Conservation (phyloP, 2,329 filamentous ascomycete genomes). For the Penicillium expansum region DNA sequence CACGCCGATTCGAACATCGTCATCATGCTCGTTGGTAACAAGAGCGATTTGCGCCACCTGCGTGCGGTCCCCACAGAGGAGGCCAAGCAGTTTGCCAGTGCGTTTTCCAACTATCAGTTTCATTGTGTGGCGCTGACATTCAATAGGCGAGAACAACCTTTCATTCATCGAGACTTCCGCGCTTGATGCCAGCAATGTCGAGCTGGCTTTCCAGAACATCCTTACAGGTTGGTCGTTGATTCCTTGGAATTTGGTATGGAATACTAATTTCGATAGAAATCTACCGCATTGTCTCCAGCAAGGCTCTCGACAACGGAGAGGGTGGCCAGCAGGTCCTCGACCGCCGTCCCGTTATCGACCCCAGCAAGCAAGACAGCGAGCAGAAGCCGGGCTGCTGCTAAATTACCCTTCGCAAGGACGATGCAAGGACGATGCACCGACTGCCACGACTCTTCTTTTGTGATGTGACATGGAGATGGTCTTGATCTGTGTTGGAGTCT, state of each 20-base stretch:
- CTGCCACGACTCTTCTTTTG: constrained; percentile 39
- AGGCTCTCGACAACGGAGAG: constrained; percentile 89
- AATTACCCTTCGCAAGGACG: constrained; percentile 22
- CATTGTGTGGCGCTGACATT: constrained; percentile 22
- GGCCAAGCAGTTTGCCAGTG: constrained; percentile 96
- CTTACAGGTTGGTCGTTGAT: constrained; percentile 72
- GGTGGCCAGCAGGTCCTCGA: constrained; percentile 73
- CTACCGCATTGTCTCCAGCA: constrained; percentile 98
- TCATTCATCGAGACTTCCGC: constrained; percentile 99
- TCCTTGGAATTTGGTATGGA: constrained; percentile 1
- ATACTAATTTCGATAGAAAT: constrained; percentile 65
- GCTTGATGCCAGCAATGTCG: constrained; percentile 97
- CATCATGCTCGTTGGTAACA: constrained; percentile 99
- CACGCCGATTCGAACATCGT: constrained; percentile 99
- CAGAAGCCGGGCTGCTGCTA: constrained; percentile 59
- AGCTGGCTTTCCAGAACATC: constrained; percentile 99
- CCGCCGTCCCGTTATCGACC: constrained; percentile 74
- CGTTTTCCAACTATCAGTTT: constrained; percentile 29
- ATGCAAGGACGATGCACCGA: constrained; percentile 28
- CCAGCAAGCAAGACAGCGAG: constrained; percentile 77
- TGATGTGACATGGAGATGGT: constrained; percentile 41
- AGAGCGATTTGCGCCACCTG: constrained; percentile 99
- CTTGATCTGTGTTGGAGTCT: constrained; percentile 38
- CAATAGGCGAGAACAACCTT: constrained; percentile 87
- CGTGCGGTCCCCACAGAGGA: constrained; percentile 96